These are phyloP conservation scores for Goffeauzyma gilvescens DNA, from an alignment of 768 basidiomycete genomes.

Conservation along the genomic window DNA sequence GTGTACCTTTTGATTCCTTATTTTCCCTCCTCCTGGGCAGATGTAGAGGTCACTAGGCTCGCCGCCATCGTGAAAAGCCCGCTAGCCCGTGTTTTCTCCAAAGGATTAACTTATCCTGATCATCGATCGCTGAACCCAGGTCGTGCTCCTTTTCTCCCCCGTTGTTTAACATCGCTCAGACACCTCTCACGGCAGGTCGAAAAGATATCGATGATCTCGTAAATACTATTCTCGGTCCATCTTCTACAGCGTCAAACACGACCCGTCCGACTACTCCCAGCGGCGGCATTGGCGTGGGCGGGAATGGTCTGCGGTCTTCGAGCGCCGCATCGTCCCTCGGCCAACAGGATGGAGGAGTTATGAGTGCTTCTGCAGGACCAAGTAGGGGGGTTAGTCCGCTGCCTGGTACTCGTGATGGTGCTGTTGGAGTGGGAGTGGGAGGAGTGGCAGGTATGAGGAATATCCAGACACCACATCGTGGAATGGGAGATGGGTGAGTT, in stretches of 20 bases:
- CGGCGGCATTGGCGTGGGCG: conserved; percentile 33
- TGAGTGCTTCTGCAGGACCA: conserved; percentile 15
- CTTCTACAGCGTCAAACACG: conserved; percentile 5
- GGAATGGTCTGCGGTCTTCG: conserved; percentile 17
- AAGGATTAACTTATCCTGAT: too few species aligned
- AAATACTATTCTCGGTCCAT: conserved; percentile 39
- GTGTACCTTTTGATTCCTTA: neutral
- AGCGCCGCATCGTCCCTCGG: conserved; percentile 6
- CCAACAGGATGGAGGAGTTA: neutral
- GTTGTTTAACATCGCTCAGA: neutral
- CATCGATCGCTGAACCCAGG: too few species aligned
- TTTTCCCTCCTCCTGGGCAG: neutral
- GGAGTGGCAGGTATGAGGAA: neutral
- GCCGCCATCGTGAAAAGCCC: too few species aligned
- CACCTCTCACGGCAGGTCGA: conserved; percentile 35
- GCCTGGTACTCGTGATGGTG: too few species aligned
- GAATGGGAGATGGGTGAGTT: neutral
- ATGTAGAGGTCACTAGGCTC: too few species aligned
- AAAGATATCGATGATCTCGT: conserved; percentile 57
- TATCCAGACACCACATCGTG: neutral
- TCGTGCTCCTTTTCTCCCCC: too few species aligned
- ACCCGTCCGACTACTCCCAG: conserved; percentile 25
- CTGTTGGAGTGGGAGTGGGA: conserved; percentile 3
- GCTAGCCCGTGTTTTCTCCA: too few species aligned
- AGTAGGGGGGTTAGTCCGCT: conserved; percentile 13